Conservation (phyloP, 2,329 filamentous ascomycete genomes). For the Cladophialophora chaetospira region DNA sequence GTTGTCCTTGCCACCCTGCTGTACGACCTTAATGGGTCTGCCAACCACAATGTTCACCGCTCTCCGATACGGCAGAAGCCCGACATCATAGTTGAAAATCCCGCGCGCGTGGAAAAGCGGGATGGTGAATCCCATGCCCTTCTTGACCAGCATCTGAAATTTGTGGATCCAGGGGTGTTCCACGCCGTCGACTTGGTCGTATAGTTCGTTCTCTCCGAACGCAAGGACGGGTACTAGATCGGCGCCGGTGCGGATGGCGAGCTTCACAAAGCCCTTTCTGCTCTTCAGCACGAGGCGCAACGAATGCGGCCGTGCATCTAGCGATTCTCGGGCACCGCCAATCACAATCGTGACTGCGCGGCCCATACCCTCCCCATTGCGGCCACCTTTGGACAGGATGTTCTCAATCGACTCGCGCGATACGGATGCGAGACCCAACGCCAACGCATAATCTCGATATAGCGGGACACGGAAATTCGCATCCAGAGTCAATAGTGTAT, state of each 20-base stretch:
- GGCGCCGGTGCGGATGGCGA: constrained; percentile 88
- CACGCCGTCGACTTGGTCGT: constrained; percentile 80
- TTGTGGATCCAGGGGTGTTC: constrained; percentile 78
- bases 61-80: constrained; percentile 88
- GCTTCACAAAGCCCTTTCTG: constrained; percentile 90
- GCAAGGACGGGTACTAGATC: constrained; percentile 89
- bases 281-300: constrained; percentile 77
- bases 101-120: constrained; percentile 87
- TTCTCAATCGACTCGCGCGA: constrained; percentile 92
- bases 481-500: constrained; percentile 90
- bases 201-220: constrained; percentile 95
- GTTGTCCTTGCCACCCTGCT: constrained; percentile 57
- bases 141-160: constrained; percentile 81
- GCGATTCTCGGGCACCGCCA: constrained; percentile 86
- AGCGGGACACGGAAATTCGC: constrained; percentile 92
- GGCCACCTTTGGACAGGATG: constrained; percentile 75
- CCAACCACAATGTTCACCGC: constrained; percentile 90
- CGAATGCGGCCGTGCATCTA: constrained; percentile 79
- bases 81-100: constrained; percentile 97
- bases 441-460: constrained; percentile 91
- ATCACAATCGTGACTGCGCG: constrained; percentile 96
- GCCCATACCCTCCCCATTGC: constrained; percentile 79
- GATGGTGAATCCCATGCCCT: constrained; percentile 85
- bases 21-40: constrained; percentile 70
- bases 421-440: constrained; percentile 84